phyloP scores from a whole-genome alignment of 192 early-diverging fungal genomes.

The Gaertneriomyces sp. region DNA sequence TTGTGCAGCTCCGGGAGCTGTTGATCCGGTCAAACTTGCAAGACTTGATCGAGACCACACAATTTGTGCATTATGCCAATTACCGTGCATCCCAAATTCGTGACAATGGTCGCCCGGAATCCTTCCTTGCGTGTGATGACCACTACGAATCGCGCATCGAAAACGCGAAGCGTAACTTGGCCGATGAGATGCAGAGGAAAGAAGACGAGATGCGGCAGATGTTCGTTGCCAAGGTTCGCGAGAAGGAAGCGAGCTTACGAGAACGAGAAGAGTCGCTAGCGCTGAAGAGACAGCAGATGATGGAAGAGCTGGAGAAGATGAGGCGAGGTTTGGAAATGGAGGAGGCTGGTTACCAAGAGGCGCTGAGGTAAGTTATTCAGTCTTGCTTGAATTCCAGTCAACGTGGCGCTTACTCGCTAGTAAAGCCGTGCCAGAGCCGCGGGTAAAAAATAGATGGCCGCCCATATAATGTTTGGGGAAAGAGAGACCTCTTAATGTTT shows the following conservation, averaged over 20 bases:
- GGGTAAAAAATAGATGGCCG: neutral
- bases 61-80: slow-evolving; percentile 90
- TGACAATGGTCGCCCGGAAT: slow-evolving; percentile 67
- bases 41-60: slow-evolving; percentile 96
- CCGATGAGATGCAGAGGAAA: slow-evolving; percentile 65
- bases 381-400: neutral
- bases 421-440: neutral
- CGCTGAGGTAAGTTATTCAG: slow-evolving; percentile 18
- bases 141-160: slow-evolving; percentile 70
- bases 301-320: slow-evolving; percentile 52
- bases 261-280: slow-evolving; percentile 52
- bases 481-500: too few relatives aligned
- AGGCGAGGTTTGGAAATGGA: slow-evolving; percentile 36
- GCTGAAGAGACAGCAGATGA: slow-evolving; percentile 43
- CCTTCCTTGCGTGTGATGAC: slow-evolving; percentile 78
- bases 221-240: slow-evolving; percentile 57
- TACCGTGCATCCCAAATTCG: slow-evolving; percentile 93
- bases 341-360: slow-evolving; percentile 31
- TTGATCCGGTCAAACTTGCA: slow-evolving; percentile 88
- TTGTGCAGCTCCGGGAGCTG: slow-evolving; percentile 88
- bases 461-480: too few relatives aligned
- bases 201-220: slow-evolving; percentile 70
- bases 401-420: neutral
- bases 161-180: slow-evolving; percentile 55
- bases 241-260: slow-evolving; percentile 58